Conservation (phyloP, 768 basidiomycete genomes). For the Astraeus odoratus region DNA sequence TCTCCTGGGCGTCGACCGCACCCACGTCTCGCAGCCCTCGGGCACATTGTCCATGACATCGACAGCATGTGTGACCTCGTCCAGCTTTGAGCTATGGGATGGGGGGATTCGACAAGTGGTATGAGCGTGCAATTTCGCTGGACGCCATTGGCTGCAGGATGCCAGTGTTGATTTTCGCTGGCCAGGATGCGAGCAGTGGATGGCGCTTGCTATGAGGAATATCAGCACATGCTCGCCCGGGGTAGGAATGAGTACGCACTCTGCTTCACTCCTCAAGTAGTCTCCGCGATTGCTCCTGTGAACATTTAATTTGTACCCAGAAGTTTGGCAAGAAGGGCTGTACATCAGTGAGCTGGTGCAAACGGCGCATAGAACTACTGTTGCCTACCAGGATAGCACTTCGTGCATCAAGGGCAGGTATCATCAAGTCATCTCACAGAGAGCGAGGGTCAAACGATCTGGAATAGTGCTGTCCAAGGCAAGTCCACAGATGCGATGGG, state of each 20-base stretch:
- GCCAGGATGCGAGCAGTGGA: slow-evolving; percentile 39
- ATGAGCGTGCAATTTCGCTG: slow-evolving; percentile 19
- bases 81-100: slow-evolving; percentile 36
- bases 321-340: slow-evolving; percentile 13
- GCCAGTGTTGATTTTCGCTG: slow-evolving; percentile 23
- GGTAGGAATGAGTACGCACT: slow-evolving; percentile 17
- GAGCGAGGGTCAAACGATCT: slow-evolving; percentile 24
- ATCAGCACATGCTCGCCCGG: background rate
- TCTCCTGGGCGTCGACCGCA: slow-evolving; percentile 32
- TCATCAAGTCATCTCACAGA: slow-evolving; percentile 24
- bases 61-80: slow-evolving; percentile 29
- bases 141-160: slow-evolving; percentile 15
- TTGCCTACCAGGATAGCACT: slow-evolving; percentile 21
- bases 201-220: slow-evolving; percentile 38
- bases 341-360: background rate
- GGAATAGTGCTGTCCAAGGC: background rate
- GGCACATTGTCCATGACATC: slow-evolving; percentile 27
- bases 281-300: slow-evolving; percentile 12
- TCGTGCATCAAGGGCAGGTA: slow-evolving; percentile 27
- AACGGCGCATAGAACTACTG: background rate
- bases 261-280: slow-evolving; percentile 7
- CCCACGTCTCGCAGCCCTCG: slow-evolving; percentile 56
- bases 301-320: slow-evolving; percentile 11
- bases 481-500: background rate
- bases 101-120: slow-evolving; percentile 12